Percentiles rank a stretch among this genome's conserved stretches.
These are phyloP conservation scores for Xylariaceae sp. DNA, from an alignment of 2,329 filamentous ascomycete genomes.

Conservation along the genomic window DNA sequence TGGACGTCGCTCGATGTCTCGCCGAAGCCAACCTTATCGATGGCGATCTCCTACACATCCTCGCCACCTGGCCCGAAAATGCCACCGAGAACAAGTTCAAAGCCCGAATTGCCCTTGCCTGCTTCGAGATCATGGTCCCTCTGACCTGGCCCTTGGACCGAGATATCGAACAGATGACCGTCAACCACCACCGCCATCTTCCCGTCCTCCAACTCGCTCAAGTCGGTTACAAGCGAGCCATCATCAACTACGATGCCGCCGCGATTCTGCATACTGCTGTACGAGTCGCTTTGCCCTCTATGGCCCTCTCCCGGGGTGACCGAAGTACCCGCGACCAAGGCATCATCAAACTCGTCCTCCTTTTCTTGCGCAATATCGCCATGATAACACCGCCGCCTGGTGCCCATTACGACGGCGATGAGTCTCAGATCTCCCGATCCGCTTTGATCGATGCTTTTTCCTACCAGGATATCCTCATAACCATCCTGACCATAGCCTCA, in stretches of 20 bases:
- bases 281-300: constrained; percentile 76
- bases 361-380: constrained; percentile 83
- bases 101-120: constrained; percentile 75
- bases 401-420: constrained; percentile 77
- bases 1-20: constrained; percentile 91
- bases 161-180: constrained; percentile 74
- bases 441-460: constrained; percentile 85
- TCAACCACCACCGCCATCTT: constrained; percentile 89
- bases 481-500: constrained; percentile 81
- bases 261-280: constrained; percentile 77
- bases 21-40: constrained; percentile 89
- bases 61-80: constrained; percentile 75
- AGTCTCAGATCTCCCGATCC: constrained; percentile 82
- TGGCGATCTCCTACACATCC: constrained; percentile 84
- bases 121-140: constrained; percentile 85
- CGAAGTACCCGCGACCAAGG: constrained; percentile 78
- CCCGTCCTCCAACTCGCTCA: constrained; percentile 87
- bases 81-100: constrained; percentile 70
- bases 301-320: constrained; percentile 74
- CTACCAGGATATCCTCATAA: constrained; percentile 82
- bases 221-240: constrained; percentile 80
- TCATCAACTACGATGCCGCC: constrained; percentile 77
- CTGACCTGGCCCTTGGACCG: constrained; percentile 91
- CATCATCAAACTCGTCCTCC: constrained; percentile 85
- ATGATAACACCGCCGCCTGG: constrained; percentile 74